These are phyloP conservation scores for Dendrobium huoshanense DNA, from an alignment of 106 monocot genomes.

Conservation along the genomic window DNA sequence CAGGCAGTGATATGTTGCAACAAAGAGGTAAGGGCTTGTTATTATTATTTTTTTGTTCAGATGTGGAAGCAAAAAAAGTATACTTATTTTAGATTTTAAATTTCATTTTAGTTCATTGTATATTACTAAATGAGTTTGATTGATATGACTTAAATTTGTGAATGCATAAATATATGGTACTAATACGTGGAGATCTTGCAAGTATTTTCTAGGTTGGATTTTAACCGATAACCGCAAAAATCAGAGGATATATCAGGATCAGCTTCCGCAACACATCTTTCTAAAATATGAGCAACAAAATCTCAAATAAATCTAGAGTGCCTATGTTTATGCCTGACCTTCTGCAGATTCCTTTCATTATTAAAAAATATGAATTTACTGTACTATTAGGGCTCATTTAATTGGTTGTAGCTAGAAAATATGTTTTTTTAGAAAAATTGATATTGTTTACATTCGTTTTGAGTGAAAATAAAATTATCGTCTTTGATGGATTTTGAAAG, in stretches of 20 bases:
- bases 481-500: not conserved
- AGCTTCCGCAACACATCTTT: not conserved
- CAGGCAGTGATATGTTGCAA: conserved; percentile 77
- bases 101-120: not conserved
- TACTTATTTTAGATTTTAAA: not conserved
- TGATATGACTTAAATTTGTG: not conserved
- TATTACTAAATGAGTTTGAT: not conserved
- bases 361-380: not conserved
- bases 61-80: not conserved
- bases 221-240: not conserved
- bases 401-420: not conserved
- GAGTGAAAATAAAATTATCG: not conserved
- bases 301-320: not conserved
- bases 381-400: not conserved
- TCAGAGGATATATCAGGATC: not conserved
- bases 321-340: not conserved
- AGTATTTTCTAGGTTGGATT: not conserved
- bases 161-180: not conserved
- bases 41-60: not conserved
- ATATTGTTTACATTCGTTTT: not conserved
- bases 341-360: not conserved
- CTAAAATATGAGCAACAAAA: not conserved
- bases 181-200: not conserved
- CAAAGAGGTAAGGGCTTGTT: conserved; percentile 49
- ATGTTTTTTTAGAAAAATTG: not conserved